phyloP scores from a whole-genome alignment of 1,284 basidiomycete species.

The Boletus smithii region DNA sequence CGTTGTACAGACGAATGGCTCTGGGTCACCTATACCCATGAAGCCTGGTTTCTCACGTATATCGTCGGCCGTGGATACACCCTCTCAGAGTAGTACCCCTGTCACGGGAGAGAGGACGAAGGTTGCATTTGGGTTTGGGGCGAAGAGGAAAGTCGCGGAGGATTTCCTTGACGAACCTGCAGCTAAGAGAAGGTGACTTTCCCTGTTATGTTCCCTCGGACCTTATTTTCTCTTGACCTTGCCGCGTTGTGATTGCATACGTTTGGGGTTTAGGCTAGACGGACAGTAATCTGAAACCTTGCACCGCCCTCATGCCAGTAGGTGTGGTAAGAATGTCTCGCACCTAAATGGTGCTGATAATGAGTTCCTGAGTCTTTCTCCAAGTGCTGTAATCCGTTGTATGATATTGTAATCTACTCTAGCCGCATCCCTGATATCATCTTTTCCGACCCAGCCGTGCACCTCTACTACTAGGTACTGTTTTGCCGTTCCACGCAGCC shows the following conservation, averaged over 20 bases:
- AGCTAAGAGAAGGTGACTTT: constrained; percentile 40
- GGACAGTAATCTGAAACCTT: not conserved
- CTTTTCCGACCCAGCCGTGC: no score
- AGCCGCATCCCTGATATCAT: no score
- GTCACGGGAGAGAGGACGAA: constrained; percentile 61
- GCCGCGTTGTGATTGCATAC: not conserved
- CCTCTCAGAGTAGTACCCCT: constrained; percentile 50
- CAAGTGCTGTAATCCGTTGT: no score
- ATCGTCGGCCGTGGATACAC: constrained; percentile 49
- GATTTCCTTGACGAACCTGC: constrained; percentile 50
- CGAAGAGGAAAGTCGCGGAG: constrained; percentile 71
- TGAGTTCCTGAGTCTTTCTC: no score
- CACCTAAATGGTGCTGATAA: no score
- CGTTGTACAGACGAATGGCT: constrained; percentile 35
- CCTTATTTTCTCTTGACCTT: not conserved
- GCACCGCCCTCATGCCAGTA: no score
- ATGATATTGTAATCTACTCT: no score
- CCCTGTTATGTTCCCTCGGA: not conserved
- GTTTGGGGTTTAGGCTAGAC: no score
- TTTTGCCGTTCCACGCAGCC: no score
- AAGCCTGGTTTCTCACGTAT: constrained; percentile 77
- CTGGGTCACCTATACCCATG: constrained; percentile 59
- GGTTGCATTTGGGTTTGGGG: constrained; percentile 71
- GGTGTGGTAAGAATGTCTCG: no score
- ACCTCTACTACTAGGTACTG: no score